These are phyloP conservation scores for Ceratobasidium theobromae DNA, from an alignment of 1,284 basidiomycete species.

Conservation along the genomic window DNA sequence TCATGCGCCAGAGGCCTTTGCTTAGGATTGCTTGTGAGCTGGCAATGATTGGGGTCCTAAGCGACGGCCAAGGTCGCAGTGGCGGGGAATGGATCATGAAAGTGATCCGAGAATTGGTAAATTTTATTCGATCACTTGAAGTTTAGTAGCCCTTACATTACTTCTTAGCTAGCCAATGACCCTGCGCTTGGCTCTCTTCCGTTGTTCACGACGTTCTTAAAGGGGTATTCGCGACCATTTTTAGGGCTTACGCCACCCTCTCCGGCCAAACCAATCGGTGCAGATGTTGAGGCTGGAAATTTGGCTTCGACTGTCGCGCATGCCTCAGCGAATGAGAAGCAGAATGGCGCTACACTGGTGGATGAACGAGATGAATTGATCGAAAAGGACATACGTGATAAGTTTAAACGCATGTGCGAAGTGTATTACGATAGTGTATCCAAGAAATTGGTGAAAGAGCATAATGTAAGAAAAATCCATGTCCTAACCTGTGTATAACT, in stretches of 20 bases:
- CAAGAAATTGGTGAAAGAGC: conserved; percentile 89
- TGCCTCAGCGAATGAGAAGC: conserved; percentile 27
- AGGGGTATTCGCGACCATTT: conserved; percentile 78
- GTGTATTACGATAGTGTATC: conserved; percentile 90
- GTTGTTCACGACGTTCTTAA: conserved; percentile 80
- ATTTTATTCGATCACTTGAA: conserved; percentile 40
- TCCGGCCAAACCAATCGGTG: conserved; percentile 57
- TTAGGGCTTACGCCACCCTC: conserved; percentile 65
- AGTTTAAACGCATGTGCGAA: conserved; percentile 91
- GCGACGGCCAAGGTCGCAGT: conserved; percentile 63
- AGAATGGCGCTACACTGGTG: conserved; percentile 35
- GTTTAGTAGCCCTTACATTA: not conserved
- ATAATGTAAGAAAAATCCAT: conserved; percentile 64
- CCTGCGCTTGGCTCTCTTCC: conserved; percentile 83
- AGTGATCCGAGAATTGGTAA: conserved; percentile 75
- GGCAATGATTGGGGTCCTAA: conserved; percentile 81
- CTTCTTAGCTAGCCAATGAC: conserved; percentile 76
- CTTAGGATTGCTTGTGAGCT: conserved; percentile 88
- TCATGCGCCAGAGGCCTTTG: conserved; percentile 81
- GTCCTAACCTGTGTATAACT: conserved; percentile 11
- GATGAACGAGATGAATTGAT: conserved; percentile 71
- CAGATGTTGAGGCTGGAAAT: conserved; percentile 55
- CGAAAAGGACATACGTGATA: conserved; percentile 78
- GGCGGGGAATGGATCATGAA: conserved; percentile 89
- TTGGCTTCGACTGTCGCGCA: conserved; percentile 29